phyloP scores from a whole-genome alignment of 2,329 filamentous ascomycete species.

The Talaromyces sp. region DNA sequence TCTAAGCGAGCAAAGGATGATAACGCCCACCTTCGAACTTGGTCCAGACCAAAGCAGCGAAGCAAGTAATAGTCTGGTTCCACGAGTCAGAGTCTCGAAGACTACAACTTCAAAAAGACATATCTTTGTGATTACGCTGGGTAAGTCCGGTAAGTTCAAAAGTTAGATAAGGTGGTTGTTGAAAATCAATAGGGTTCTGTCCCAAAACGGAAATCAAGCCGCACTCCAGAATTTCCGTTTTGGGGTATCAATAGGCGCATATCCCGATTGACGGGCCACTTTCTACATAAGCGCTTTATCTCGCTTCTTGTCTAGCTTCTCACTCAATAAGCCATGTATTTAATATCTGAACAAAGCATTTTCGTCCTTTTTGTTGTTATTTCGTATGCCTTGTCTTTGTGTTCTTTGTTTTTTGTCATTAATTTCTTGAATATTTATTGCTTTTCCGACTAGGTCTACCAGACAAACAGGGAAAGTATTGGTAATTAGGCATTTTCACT shows the following conservation, averaged over 20 bases:
- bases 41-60: neutral
- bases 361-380: neutral
- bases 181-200: neutral
- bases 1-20: neutral
- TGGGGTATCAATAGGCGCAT: constrained; percentile 15
- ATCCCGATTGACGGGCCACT: constrained; percentile 1
- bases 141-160: neutral
- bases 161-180: constrained; percentile 2
- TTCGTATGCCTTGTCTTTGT: neutral
- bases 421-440: neutral
- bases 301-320: neutral
- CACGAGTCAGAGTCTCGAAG: neutral
- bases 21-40: neutral
- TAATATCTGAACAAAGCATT: neutral
- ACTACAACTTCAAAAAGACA: neutral
- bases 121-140: neutral
- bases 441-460: neutral
- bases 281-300: constrained; percentile 7
- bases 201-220: neutral
- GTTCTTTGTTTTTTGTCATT: neutral
- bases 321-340: constrained; percentile 9
- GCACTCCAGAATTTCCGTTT: constrained; percentile 11
- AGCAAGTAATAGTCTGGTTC: neutral
- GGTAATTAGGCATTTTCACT: neutral
- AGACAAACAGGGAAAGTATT: neutral